These are phyloP conservation scores for Omphalotus olearius DNA, from an alignment of 1,284 basidiomycete genomes.

Conservation along the genomic window DNA sequence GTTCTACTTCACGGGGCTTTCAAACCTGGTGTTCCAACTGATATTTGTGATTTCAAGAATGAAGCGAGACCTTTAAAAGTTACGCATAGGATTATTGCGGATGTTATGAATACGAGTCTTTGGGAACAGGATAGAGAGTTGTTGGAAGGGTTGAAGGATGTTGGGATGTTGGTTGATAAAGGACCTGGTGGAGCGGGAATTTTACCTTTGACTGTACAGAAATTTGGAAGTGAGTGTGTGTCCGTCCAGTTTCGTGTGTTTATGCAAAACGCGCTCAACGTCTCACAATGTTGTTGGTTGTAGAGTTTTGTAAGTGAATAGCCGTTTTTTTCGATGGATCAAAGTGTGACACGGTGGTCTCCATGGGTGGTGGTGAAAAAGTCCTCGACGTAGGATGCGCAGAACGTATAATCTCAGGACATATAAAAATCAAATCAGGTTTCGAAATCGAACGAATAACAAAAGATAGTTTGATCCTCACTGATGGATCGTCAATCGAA, in stretches of 20 bases:
- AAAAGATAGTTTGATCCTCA: conserved; percentile 23
- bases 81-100: conserved; percentile 21
- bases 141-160: conserved; percentile 30
- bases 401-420: conserved; percentile 25
- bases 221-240: too few relatives aligned
- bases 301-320: too few relatives aligned
- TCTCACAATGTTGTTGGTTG: too few relatives aligned
- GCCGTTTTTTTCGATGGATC: too few relatives aligned
- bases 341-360: too few relatives aligned
- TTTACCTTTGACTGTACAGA: background rate
- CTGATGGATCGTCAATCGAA: conserved; percentile 25
- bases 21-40: conserved; percentile 37
- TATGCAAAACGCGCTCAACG: too few relatives aligned
- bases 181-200: conserved; percentile 22
- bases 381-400: conserved; percentile 38
- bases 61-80: conserved; percentile 35
- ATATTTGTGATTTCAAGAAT: conserved; percentile 36
- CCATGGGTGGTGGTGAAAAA: too few relatives aligned
- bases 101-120: conserved; percentile 24
- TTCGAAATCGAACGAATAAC: conserved; percentile 24
- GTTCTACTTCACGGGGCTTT: conserved; percentile 26
- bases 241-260: too few relatives aligned
- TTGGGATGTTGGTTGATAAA: conserved; percentile 33
- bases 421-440: conserved; percentile 26
- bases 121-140: conserved; percentile 23